Evolutionary conservation across 805 yeast species (phyloP), one percentile per base, ranked within the genome.

Genomic region (Candida palmyrensis): DNA sequence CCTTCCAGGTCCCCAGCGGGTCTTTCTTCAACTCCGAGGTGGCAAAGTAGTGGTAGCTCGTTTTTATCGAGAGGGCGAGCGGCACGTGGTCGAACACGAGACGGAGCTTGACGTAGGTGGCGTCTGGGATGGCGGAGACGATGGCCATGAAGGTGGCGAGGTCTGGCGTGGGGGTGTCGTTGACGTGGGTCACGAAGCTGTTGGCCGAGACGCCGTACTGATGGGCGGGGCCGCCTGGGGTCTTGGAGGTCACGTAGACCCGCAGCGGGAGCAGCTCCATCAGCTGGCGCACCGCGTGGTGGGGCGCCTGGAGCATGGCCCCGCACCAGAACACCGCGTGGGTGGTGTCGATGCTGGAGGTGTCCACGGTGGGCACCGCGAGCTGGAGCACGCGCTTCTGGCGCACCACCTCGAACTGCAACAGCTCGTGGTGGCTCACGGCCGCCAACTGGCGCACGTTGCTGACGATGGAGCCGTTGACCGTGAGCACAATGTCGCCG

Each of bases 31-130:
- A 50, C 50, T 79, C 83, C 8, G 72, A 68, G 3, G 88, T 82
- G 28, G 87, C 86, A 66, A 86, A 88, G 52, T 88, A 88, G 51
- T 88, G 96, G 50, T 85, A 83, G 55, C 85, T 86, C 1, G 94
- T 85, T 59, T 86, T 85, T 45, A 88, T 57, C 1, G 95, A 81
- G 30, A 82, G 78, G 1, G 96, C 96, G 46, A 80, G 75, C 14
- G 96, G 95, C 16, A 86, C 79, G 40, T 82, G 82, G 47, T 89
- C 96, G 56, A 82, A 87, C 28, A 87, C 89, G 24, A 84, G 62
- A 41, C 95, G 75, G 40, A 89, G 60, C 49, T 86, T 83, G 47
- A 86, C 82, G 49, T 87, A 89, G 3, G 89, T 77, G 43, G 78
- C 75, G 48, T 88, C 95, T 4, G 86, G 81, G 31, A 88, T 81